Evolutionary conservation across 2,329 filamentous ascomycete genomes (phyloP), one percentile per base, ranked within the genome.

Genomic region (Falciphora oryzae): DNA sequence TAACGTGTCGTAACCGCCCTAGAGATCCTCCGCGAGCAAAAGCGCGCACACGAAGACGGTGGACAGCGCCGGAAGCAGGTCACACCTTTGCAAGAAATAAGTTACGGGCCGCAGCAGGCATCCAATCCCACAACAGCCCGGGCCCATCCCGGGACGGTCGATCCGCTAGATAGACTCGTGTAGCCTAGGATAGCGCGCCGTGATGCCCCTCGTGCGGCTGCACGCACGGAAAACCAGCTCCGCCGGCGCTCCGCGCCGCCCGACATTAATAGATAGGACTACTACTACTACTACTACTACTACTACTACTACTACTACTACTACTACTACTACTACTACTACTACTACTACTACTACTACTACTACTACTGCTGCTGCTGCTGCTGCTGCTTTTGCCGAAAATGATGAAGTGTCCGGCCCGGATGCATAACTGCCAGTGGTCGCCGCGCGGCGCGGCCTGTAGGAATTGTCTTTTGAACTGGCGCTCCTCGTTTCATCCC

Each of bases 281-380:
- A 57, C 56, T 57, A 57, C 56, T 57, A 57, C 53, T 57, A 57
- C 53, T 57, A 57, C 53, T 57, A 57, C 53, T 57, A 57, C 53
- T 57, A 58, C n/a, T n/a, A n/a, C n/a, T n/a, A n/a, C n/a, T n/a
- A n/a, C n/a, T n/a, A n/a, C n/a, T n/a, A n/a, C n/a, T n/a, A 22
- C n/a, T 53, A 53, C 44, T 53, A 53, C 44, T 53, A 53, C 44
- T 53, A n/a, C n/a, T n/a, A n/a, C n/a, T n/a, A n/a, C n/a, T n/a
- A n/a, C n/a, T n/a, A n/a, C n/a, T n/a, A n/a, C n/a, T n/a, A n/a
- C n/a, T n/a, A n/a, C n/a, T n/a, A n/a, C n/a, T n/a, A 32, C 31
- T 32, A 32, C 31, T 32, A 32, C 31, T 32, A 32, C n/a, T n/a
- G n/a, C n/a, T n/a, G n/a, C n/a, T n/a, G n/a, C n/a, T n/a, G n/a